A percentile compares a stretch with the other conserved stretches of the same genome.
These are phyloP conservation scores for Akanthomyces uredinophilus DNA, from an alignment of 2,329 filamentous ascomycete genomes.

Conservation along the genomic window DNA sequence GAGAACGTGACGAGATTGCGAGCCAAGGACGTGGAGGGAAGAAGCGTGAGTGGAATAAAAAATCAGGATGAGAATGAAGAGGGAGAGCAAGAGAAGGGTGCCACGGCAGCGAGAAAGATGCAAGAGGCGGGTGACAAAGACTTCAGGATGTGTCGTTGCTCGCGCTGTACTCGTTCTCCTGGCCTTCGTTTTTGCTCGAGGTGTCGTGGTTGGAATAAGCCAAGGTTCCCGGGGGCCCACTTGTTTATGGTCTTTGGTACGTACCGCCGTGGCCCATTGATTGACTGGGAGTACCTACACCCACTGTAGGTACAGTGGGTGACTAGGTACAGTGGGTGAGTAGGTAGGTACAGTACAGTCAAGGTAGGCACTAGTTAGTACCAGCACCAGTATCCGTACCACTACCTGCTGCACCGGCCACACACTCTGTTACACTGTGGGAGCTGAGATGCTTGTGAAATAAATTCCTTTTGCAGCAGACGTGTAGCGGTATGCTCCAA, in stretches of 20 bases:
- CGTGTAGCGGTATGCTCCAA: neutral
- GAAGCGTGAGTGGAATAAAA: conserved; percentile 14
- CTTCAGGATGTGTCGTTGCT: conserved; percentile 15
- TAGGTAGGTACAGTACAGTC: neutral
- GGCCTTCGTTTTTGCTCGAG: conserved; percentile 33
- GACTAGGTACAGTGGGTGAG: too few species aligned
- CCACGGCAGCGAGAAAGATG: conserved; percentile 19
- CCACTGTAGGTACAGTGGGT: too few species aligned
- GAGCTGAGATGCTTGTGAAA: too few species aligned
- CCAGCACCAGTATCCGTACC: too few species aligned
- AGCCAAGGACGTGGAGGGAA: conserved; percentile 2
- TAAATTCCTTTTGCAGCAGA: too few species aligned
- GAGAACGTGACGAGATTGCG: conserved; percentile 12
- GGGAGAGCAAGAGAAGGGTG: conserved; percentile 6
- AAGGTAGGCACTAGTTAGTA: too few species aligned
- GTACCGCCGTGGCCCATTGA: conserved; percentile 1
- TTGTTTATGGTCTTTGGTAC: conserved; percentile 6
- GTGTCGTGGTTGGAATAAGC: conserved; percentile 38
- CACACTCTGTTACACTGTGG: neutral
- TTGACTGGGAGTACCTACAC: too few species aligned
- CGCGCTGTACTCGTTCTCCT: conserved; percentile 25
- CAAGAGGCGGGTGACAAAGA: conserved; percentile 20
- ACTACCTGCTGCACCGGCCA: neutral
- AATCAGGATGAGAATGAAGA: conserved; percentile 15
- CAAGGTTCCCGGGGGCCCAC: conserved; percentile 19